phyloP scores from a whole-genome alignment of 805 yeast genomes.

The Lachancea dasiensis region DNA sequence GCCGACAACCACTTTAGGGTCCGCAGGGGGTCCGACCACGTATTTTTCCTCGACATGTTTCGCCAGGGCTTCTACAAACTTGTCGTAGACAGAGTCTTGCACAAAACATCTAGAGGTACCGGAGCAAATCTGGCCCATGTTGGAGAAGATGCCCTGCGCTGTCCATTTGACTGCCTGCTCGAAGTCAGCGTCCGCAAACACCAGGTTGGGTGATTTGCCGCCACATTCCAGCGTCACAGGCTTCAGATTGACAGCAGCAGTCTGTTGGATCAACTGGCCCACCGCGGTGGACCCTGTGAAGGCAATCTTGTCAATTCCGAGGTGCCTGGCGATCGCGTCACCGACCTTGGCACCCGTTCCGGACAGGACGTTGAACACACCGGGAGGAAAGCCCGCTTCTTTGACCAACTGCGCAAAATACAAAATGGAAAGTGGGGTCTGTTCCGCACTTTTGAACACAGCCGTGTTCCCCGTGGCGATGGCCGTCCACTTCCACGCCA shows the following conservation, averaged over 20 bases:
- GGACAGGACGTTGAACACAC: slow-evolving; percentile 43
- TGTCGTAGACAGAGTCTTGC: slow-evolving; percentile 49
- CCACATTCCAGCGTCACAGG: slow-evolving; percentile 48
- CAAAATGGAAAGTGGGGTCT: slow-evolving; percentile 44
- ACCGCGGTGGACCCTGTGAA: slow-evolving; percentile 51
- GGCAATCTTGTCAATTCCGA: slow-evolving; percentile 44
- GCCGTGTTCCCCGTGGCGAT: slow-evolving; percentile 45
- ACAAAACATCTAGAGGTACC: slow-evolving; percentile 57
- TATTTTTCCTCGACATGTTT: slow-evolving; percentile 33
- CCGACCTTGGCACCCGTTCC: slow-evolving; percentile 44
- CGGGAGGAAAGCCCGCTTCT: slow-evolving; percentile 45
- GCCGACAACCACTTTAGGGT: slow-evolving; percentile 40
- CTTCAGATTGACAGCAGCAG: slow-evolving; percentile 41
- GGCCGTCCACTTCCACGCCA: slow-evolving; percentile 45
- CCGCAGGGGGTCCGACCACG: slow-evolving; percentile 42
- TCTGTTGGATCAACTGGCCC: slow-evolving; percentile 39
- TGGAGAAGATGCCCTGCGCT: slow-evolving; percentile 49
- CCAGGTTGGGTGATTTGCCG: slow-evolving; percentile 45
- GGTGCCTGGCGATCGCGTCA: slow-evolving; percentile 41
- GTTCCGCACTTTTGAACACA: slow-evolving; percentile 44
- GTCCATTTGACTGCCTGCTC: slow-evolving; percentile 47
- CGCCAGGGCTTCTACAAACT: slow-evolving; percentile 39
- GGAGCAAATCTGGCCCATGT: slow-evolving; percentile 61
- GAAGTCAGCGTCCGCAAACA: slow-evolving; percentile 43
- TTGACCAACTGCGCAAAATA: slow-evolving; percentile 38